Base-by-base conservation (phyloP, 768 basidiomycete genomes). In the Lactarius pseudohatsudake region DNA sequence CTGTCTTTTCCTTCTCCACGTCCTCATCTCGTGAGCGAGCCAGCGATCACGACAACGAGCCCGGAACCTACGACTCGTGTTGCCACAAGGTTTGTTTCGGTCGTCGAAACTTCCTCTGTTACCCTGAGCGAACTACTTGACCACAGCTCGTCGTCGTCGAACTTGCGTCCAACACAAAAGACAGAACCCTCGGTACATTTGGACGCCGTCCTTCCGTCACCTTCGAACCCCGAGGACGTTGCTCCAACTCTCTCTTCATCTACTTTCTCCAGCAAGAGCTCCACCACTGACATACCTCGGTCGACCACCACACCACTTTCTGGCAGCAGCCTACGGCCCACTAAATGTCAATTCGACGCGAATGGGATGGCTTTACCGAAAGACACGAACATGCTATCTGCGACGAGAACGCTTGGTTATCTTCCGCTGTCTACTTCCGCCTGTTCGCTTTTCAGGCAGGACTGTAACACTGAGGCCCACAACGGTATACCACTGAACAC, bases 61-160 rank as follows among this genome's bases (percentile, higher is more conserved):
- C 20, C 28, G 11, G 40, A 22, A 22, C 30, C 50, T 20, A 40
- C 64, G 32, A 30, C 53, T 38, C 20, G 15, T 32, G 6, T 40
- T 20, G 7, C n/a, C 20, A 58, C 63, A n/a, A 64, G 28, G 57
- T 64, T 41, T 18, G 64, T 36, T 28, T 40, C 34, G 4, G 28
- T 13, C 53, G 36, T 59, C 2, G 32, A 0, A 9, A 1, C 32
- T 32, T 32, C 20, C 7, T 2, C 38, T 13, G 32, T n/a, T 32
- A 15, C 32, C 1, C 0, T 1, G 38, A 28, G 2, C 28, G 20
- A 40, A 15, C 13, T 41, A 53, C 50, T 53, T 30, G n/a, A 34
- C 30, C 2, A 15, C 30, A 64, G 50, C 50, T 43, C 53, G 36
- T 2, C 36, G 16, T 1, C 50, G 18, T 60, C 32, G 4, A 43